phyloP scores from a whole-genome alignment of 2,329 filamentous ascomycete species.

The Chlorencoelia australis region DNA sequence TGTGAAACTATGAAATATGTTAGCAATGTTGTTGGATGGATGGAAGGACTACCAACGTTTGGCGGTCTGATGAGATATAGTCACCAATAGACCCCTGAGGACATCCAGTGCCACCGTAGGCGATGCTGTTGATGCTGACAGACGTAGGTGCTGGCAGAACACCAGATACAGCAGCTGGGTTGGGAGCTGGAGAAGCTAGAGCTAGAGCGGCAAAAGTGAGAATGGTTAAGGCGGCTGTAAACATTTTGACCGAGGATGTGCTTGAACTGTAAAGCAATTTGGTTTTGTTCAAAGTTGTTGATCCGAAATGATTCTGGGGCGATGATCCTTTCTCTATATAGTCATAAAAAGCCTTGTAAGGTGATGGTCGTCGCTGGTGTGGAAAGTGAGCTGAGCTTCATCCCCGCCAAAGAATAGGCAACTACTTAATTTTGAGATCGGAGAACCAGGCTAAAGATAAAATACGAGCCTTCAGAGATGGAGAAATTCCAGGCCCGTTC shows the following conservation, averaged over 20 bases:
- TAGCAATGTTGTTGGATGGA: not conserved
- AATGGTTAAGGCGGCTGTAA: not conserved
- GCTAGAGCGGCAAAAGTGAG: not conserved
- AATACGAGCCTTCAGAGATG: too few species aligned
- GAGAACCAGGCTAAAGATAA: not conserved
- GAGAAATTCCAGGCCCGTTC: too few species aligned
- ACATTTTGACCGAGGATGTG: not conserved
- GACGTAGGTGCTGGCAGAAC: too few species aligned
- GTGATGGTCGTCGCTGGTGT: not conserved
- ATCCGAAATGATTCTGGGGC: not conserved
- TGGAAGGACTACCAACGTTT: conserved; percentile 7
- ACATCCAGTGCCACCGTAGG: conserved; percentile 16
- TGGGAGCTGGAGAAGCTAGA: conserved; percentile 3
- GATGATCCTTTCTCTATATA: not conserved
- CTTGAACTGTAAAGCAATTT: not conserved
- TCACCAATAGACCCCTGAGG: conserved; percentile 13
- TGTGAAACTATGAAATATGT: conserved; percentile 13
- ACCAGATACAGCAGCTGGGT: too few species aligned
- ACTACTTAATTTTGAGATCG: not conserved
- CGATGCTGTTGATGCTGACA: conserved; percentile 13
- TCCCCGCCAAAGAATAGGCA: not conserved
- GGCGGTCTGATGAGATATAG: conserved; percentile 14
- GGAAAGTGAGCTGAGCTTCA: not conserved
- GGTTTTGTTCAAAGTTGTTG: too few species aligned
- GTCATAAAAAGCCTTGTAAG: not conserved